phyloP scores from a whole-genome alignment of 768 basidiomycete genomes.

The Russula earlei region DNA sequence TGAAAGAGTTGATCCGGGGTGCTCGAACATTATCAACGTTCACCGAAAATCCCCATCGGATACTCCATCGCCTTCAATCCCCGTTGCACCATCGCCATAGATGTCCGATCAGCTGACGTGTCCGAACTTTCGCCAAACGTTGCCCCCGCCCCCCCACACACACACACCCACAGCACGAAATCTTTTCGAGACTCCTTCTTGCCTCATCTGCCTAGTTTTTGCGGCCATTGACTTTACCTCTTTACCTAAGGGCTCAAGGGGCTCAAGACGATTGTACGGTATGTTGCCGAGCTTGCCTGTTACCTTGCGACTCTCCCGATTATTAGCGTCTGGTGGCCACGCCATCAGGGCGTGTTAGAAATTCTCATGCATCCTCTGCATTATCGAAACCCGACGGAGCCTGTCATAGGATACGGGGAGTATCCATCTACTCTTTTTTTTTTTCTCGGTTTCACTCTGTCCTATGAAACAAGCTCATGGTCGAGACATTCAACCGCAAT shows the following conservation, averaged over 20 bases:
- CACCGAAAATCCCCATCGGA: not conserved
- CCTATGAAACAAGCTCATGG: not conserved
- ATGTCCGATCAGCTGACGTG: conserved; percentile 1
- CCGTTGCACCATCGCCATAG: not conserved
- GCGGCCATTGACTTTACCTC: no score
- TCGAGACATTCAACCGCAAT: not conserved
- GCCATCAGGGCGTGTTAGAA: not conserved
- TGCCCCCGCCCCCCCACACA: no score
- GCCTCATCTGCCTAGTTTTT: no score
- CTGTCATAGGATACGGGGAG: not conserved
- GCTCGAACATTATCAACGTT: not conserved
- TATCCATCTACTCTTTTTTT: not conserved
- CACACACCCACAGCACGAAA: no score
- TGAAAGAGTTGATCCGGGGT: not conserved
- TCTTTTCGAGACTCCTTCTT: no score
- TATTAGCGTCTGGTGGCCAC: not conserved
- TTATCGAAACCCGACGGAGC: not conserved
- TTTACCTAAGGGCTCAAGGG: no score
- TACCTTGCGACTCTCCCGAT: not conserved
- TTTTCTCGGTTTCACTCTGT: not conserved
- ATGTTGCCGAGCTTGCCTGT: not conserved
- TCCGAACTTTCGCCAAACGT: no score
- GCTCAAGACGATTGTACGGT: no score
- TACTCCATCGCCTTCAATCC: not conserved
- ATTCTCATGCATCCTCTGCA: not conserved